phyloP scores from a whole-genome alignment of 257 asterid genomes.

The Forsythia suspensa region DNA sequence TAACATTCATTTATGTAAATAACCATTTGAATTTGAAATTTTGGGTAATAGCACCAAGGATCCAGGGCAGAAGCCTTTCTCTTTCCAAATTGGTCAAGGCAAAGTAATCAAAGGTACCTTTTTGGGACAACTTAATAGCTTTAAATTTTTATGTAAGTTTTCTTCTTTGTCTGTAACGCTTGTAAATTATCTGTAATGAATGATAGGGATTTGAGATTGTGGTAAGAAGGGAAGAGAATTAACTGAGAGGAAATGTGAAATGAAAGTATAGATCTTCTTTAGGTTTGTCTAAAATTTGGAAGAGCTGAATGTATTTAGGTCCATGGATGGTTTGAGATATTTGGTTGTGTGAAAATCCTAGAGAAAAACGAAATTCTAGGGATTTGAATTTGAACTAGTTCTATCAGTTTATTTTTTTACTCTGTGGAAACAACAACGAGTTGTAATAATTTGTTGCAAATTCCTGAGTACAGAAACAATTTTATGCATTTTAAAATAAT shows the following conservation, averaged over 20 bases:
- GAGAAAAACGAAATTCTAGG: neutral
- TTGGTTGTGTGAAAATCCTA: neutral
- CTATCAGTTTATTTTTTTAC: neutral
- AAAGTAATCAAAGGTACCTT: conserved; percentile 81
- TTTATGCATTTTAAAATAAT: neutral
- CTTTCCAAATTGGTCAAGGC: conserved; percentile 81
- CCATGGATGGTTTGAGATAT: neutral
- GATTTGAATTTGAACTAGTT: neutral
- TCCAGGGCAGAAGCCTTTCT: conserved; percentile 86
- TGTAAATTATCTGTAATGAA: neutral
- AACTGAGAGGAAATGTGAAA: neutral
- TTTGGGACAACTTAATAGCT: neutral
- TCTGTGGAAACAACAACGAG: neutral
- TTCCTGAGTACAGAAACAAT: neutral
- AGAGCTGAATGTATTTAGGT: neutral
- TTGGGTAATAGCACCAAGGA: conserved; percentile 79
- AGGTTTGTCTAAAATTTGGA: neutral
- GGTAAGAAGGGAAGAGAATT: neutral
- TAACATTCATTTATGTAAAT: neutral
- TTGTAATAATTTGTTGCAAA: neutral
- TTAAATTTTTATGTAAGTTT: neutral
- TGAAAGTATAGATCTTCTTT: neutral
- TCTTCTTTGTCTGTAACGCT: neutral
- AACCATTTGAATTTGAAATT: conserved; percentile 16
- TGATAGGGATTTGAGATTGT: neutral